Conservation (phyloP, 2,329 filamentous ascomycete genomes). For the Pseudonectria foliicola region DNA sequence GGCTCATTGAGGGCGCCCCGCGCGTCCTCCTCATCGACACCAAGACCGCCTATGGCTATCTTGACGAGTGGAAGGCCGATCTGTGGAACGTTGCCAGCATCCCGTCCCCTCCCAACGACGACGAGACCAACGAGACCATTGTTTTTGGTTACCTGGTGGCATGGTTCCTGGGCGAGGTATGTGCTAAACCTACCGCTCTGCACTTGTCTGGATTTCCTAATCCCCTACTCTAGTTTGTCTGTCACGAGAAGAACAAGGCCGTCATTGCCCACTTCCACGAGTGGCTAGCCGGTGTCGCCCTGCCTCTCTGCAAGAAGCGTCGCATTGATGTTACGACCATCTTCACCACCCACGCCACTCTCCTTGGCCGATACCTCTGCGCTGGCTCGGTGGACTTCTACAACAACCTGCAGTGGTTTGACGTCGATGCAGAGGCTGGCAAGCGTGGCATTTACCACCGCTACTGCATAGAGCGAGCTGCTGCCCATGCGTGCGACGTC, state of each 20-base stretch:
- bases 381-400: constrained; percentile 98
- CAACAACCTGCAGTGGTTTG: constrained; percentile 96
- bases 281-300: constrained; percentile 90
- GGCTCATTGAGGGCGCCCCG: constrained; percentile 95
- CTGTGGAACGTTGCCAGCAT: constrained; percentile 91
- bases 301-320: constrained; percentile 87
- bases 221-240: constrained; percentile 62
- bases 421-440: constrained; percentile 91
- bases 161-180: constrained; percentile 96
- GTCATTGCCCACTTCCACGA: constrained; percentile 99
- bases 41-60: constrained; percentile 79
- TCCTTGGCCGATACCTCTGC: constrained; percentile 92
- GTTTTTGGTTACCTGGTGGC: constrained; percentile 96
- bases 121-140: constrained; percentile 95
- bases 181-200: too few relatives aligned
- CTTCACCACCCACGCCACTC: constrained; percentile 94
- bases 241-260: constrained; percentile 82
- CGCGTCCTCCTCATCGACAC: constrained; percentile 92
- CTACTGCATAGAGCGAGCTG: constrained; percentile 94
- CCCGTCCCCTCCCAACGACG: constrained; percentile 83
- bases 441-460: constrained; percentile 98
- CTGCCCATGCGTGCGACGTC: constrained; percentile 86
- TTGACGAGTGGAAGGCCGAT: constrained; percentile 96
- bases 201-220: constrained; percentile 6
- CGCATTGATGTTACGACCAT: constrained; percentile 96